A percentile compares a stretch with the other conserved stretches of the same genome.
phyloP scores from a whole-genome alignment of 1,284 basidiomycete species.

The Trichosporon sp. region DNA sequence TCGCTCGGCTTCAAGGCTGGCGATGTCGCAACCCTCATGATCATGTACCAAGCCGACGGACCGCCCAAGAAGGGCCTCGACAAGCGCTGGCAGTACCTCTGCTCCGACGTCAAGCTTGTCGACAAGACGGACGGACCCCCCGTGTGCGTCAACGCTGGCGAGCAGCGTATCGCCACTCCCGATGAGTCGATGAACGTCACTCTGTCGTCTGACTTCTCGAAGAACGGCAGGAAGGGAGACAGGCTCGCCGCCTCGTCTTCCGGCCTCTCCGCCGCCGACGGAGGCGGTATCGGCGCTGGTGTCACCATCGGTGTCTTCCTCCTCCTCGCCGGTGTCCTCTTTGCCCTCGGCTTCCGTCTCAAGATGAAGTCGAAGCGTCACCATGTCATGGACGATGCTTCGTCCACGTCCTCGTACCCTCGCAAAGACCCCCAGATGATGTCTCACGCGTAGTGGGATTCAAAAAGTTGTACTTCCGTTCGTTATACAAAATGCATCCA shows the following conservation, averaged over 20 bases:
- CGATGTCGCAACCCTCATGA: slow-evolving; percentile 28
- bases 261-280: slow-evolving; percentile 4
- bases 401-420: slow-evolving; percentile 1
- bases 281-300: slow-evolving; percentile 15
- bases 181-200: slow-evolving; percentile 7
- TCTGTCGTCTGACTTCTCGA: not conserved
- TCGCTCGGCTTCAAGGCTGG: slow-evolving; percentile 25
- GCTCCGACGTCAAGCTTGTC: slow-evolving; percentile 32
- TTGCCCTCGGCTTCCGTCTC: slow-evolving; percentile 9
- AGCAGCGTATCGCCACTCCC: not conserved
- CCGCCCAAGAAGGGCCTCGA: slow-evolving; percentile 2
- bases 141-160: slow-evolving; percentile 10
- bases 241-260: not conserved
- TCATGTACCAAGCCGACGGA: slow-evolving; percentile 27
- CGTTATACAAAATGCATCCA: not conserved
- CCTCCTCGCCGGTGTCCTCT: slow-evolving; percentile 8
- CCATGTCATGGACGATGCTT: not conserved
- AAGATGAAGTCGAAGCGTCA: slow-evolving; percentile 1
- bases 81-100: slow-evolving; percentile 24
- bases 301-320: slow-evolving; percentile 9
- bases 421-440: slow-evolving; percentile 2
- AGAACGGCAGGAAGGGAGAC: not conserved
- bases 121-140: slow-evolving; percentile 14
- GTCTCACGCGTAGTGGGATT: not conserved
- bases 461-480: not conserved